These are phyloP conservation scores for Volvox reticuliferus DNA, from an alignment of 139 green algal genomes.

Conservation along the genomic window DNA sequence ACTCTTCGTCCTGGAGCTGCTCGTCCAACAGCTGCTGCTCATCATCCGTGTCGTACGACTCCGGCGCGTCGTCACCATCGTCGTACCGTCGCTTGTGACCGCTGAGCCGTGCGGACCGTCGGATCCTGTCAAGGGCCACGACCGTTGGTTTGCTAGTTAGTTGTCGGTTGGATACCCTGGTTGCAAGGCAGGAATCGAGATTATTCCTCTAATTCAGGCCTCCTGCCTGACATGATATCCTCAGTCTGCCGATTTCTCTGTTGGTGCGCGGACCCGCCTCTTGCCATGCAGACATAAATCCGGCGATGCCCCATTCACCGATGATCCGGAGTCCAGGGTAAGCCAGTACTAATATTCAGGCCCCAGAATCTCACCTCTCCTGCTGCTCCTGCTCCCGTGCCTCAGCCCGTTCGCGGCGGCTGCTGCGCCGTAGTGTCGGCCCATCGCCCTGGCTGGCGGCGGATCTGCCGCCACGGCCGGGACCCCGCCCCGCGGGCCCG, in stretches of 20 bases:
- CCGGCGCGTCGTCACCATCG: not conserved
- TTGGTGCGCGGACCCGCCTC: too few relatives aligned
- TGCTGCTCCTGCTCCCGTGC: not conserved
- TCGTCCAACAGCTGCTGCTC: not conserved
- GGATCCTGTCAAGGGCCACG: not conserved
- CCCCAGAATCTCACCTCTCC: conserved; percentile 5
- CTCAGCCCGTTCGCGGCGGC: not conserved
- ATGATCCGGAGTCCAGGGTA: not conserved
- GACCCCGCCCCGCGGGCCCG: not conserved
- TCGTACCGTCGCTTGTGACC: conserved; percentile 14
- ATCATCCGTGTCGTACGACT: conserved; percentile 4
- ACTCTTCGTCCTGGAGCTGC: not conserved
- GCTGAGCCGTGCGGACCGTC: conserved; percentile 25
- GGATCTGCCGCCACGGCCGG: not conserved
- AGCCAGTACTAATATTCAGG: not conserved
- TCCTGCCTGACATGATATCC: too few relatives aligned
- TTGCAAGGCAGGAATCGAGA: too few relatives aligned
- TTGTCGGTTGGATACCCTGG: too few relatives aligned
- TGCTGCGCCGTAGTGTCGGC: not conserved
- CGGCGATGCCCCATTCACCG: too few relatives aligned
- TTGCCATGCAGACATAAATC: too few relatives aligned
- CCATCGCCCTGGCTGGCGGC: not conserved
- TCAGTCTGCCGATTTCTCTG: too few relatives aligned
- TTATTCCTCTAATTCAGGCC: too few relatives aligned
- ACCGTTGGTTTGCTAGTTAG: too few relatives aligned